Percentiles rank a stretch among this genome's conserved stretches.
phyloP scores from a whole-genome alignment of 2,329 filamentous ascomycete genomes.

The Pseudohalonectria lignicola region DNA sequence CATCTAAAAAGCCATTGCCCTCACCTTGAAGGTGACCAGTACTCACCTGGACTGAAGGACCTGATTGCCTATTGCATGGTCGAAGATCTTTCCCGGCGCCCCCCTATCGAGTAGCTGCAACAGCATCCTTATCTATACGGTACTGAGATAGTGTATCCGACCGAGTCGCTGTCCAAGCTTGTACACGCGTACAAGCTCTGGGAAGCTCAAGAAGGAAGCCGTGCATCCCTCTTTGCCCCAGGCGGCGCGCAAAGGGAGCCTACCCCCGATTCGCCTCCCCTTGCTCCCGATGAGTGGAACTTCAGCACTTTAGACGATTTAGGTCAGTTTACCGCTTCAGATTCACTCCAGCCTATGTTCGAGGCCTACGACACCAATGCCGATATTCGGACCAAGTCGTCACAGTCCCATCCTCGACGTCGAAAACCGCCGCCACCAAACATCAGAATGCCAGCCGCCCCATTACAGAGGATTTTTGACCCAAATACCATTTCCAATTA shows the following conservation, averaged over 20 bases:
- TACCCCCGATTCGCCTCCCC: slow-evolving; percentile 28
- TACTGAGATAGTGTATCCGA: slow-evolving; percentile 52
- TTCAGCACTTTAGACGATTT: slow-evolving; percentile 57
- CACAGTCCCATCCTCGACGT: slow-evolving; percentile 39
- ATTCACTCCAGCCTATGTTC: slow-evolving; percentile 43
- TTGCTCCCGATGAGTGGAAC: slow-evolving; percentile 53
- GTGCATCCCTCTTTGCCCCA: slow-evolving; percentile 51
- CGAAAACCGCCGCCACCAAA: slow-evolving; percentile 46
- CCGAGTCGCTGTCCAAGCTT: slow-evolving; percentile 49
- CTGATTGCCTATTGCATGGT: slow-evolving; percentile 65
- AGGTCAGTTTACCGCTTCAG: slow-evolving; percentile 50
- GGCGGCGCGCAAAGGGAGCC: slow-evolving; percentile 44
- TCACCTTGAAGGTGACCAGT: slow-evolving; percentile 59
- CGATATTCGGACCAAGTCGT: slow-evolving; percentile 37
- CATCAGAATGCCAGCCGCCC: slow-evolving; percentile 44
- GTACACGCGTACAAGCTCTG: slow-evolving; percentile 64
- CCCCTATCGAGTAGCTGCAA: slow-evolving; percentile 58
- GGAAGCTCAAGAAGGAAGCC: slow-evolving; percentile 63
- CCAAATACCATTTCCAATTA: slow-evolving; percentile 55
- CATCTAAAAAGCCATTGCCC: slow-evolving; percentile 53
- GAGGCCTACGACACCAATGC: slow-evolving; percentile 45
- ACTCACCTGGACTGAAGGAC: slow-evolving; percentile 56
- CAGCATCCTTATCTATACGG: slow-evolving; percentile 58
- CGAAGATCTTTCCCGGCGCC: slow-evolving; percentile 55
- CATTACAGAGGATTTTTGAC: slow-evolving; percentile 55